A percentile compares a stretch with the other conserved stretches of the same genome.
These are phyloP conservation scores for Penicillium pulvis DNA, from an alignment of 495 filamentous ascomycete species.

Conservation along the genomic window DNA sequence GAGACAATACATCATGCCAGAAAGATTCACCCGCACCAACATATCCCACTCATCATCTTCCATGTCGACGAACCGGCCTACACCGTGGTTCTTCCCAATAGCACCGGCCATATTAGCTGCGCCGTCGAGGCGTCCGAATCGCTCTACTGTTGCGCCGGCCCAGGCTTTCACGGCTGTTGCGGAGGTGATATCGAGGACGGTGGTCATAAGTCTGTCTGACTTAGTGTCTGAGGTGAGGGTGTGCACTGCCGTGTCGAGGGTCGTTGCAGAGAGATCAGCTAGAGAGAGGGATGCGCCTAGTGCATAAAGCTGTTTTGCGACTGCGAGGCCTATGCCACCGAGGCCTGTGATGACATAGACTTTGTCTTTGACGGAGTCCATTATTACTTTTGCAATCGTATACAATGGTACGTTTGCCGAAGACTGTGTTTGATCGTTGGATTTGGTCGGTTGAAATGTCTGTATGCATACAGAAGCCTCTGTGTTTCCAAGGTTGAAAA, in stretches of 20 bases:
- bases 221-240: conserved; percentile 10
- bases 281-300: conserved; percentile 54
- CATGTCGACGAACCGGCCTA: conserved; percentile 38
- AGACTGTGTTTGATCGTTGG: too few relatives aligned
- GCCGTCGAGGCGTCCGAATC: conserved; percentile 54
- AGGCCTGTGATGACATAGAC: conserved; percentile 58
- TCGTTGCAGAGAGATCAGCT: conserved; percentile 47
- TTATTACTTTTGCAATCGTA: background rate
- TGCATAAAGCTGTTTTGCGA: conserved; percentile 49
- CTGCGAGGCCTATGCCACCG: conserved; percentile 60
- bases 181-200: conserved; percentile 45
- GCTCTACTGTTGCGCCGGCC: conserved; percentile 44
- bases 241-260: conserved; percentile 32
- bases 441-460: too few relatives aligned
- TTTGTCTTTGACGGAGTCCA: conserved; percentile 40
- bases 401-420: too few relatives aligned
- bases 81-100: conserved; percentile 38
- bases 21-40: conserved; percentile 57
- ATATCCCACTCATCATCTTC: conserved; percentile 54
- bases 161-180: conserved; percentile 45
- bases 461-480: too few relatives aligned
- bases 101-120: conserved; percentile 62
- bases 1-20: conserved; percentile 59
- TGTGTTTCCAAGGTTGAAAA: too few relatives aligned
- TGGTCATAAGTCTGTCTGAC: conserved; percentile 21